Evolutionary conservation across 257 asterid genomes (phyloP).

Genomic region (Thymus mandschuricus): DNA sequence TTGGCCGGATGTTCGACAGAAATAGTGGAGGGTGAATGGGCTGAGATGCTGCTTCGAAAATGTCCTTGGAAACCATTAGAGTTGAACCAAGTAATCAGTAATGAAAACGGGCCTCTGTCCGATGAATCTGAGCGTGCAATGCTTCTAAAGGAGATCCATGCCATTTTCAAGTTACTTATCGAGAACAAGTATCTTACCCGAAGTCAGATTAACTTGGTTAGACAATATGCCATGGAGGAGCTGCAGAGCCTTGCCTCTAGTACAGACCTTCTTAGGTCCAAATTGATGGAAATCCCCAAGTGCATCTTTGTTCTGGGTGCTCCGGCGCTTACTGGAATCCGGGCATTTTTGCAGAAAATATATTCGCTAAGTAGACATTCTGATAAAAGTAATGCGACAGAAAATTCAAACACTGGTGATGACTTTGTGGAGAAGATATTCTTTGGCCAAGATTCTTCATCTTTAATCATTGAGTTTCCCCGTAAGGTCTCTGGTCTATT

Average conservation of each 20-base stretch:
- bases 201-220: conserved; percentile 85
- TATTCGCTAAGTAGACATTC: conserved; percentile 74
- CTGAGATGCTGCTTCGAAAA: conserved; percentile 73
- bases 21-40: conserved; percentile 79
- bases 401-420: conserved; percentile 43
- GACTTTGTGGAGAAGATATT: conserved; percentile 63
- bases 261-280: conserved; percentile 41
- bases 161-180: conserved; percentile 66
- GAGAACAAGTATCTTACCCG: conserved; percentile 73
- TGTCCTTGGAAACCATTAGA: conserved; percentile 91
- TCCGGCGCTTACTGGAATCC: conserved; percentile 75
- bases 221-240: conserved; percentile 85
- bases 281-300: conserved; percentile 70
- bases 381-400: conserved; percentile 55
- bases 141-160: conserved; percentile 72
- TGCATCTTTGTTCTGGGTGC: conserved; percentile 89
- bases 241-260: conserved; percentile 54
- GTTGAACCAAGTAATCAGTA: conserved; percentile 52
- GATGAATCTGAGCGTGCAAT: conserved; percentile 42
- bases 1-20: conserved; percentile 2
- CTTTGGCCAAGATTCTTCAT: conserved; percentile 66
- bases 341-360: conserved; percentile 83
- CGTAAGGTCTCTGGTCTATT: conserved; percentile 44
- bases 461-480: conserved; percentile 67
- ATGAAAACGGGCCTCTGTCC: conserved; percentile 22